phyloP scores from a whole-genome alignment of 176 grass and related monocot genomes.

The Microstegium vimineum region DNA sequence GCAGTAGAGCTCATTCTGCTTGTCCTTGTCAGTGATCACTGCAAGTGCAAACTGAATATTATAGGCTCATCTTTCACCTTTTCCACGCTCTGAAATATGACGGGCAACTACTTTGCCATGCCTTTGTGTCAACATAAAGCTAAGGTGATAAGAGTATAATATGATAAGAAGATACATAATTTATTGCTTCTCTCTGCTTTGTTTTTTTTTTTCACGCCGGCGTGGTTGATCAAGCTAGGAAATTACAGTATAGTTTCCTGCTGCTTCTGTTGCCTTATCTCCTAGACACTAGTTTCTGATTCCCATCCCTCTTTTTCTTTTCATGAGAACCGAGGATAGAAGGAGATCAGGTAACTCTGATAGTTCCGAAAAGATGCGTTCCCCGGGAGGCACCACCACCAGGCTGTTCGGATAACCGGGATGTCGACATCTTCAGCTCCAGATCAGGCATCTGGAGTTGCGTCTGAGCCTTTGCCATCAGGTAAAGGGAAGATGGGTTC shows the following conservation, averaged over 20 bases:
- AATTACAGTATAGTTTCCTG: not conserved
- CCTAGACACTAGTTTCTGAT: constrained; percentile 1
- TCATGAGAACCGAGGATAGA: constrained; percentile 7
- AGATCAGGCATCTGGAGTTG: constrained; percentile 42
- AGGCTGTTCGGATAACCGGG: constrained; percentile 31
- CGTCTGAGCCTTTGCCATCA: constrained; percentile 32
- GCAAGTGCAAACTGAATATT: constrained; percentile 32
- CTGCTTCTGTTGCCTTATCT: constrained; percentile 5
- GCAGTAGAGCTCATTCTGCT: not conserved
- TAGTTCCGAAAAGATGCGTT: constrained; percentile 32
- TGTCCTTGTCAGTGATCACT: constrained; percentile 34
- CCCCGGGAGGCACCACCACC: not conserved
- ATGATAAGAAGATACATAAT: not conserved
- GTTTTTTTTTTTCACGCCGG: not conserved
- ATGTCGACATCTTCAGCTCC: constrained; percentile 61
- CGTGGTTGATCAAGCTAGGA: not conserved
- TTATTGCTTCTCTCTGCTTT: not conserved
- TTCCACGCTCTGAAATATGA: constrained; percentile 13
- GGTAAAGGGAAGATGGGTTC: not conserved
- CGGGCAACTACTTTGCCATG: constrained; percentile 10
- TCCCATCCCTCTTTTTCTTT: not conserved
- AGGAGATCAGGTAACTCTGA: constrained; percentile 32
- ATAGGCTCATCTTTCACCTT: constrained; percentile 37
- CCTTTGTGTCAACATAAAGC: constrained; percentile 49
- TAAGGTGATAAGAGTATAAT: constrained; percentile 4